Evolutionary conservation across 75 land plant species (phyloP), one percentile per base, ranked within the genome.

Genomic region (Sequoia sempervirens): DNA sequence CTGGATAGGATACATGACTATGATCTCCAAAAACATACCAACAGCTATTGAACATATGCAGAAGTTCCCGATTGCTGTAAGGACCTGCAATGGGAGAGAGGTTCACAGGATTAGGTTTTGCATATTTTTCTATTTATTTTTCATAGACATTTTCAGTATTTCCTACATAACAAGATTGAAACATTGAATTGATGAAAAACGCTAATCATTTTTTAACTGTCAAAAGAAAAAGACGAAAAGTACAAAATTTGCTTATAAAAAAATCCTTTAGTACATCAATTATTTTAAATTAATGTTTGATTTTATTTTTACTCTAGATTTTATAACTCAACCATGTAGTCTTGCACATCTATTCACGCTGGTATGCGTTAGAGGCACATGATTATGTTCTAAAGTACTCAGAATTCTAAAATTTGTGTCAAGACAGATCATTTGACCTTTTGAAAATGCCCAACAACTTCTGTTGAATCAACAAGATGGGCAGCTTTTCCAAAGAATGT

Each of bases 401-500:
- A 9, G n/a, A 78, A 78, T 78, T 78, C 78, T n/a, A 78, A 26
- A 45, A 70, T 45, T 37, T 8, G 36, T 53, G 17, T 73, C 79
- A 13, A 68, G 47, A 45, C 32, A 32, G 40, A 26, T 78, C 47
- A 18, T 23, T 45, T 86, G 76, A 94, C 96, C 92, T 90, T 87
- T 83, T 94, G 96, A 80, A 94, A 94, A 83, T 94, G 96, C 61
- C 96, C 96, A 75, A 94, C 87, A 80, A 87, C 87, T 79, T 93
- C 87, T 13, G 96, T 94, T n/a, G 88, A 80, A 85, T 94, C 96
- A 53, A 94, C 96, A 43, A 94, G 84, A 89, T 91, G 93, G 47
- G 96, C 96, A 69, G 96, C 96, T 80, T 93, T 94, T 81, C 96
- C 96, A 75, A 94, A 91, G 85, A 94, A 94, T 43, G 95, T 90